A percentile compares a stretch with the other conserved stretches of the same genome.
Conservation (phyloP, 768 basidiomycete genomes). For the Lyophyllum atratum region DNA sequence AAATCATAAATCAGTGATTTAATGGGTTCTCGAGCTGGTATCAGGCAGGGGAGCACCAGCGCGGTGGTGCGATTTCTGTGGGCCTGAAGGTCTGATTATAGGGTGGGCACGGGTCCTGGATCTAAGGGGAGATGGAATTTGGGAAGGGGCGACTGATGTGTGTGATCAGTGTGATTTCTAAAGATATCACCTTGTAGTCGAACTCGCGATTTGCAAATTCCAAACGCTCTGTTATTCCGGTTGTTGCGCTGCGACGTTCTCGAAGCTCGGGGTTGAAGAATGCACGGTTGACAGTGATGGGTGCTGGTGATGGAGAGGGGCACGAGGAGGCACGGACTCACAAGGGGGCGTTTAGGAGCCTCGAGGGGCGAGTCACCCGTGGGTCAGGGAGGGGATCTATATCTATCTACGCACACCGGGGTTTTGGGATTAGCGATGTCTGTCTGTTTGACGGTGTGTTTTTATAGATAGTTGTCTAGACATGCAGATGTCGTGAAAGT, state of each 20-base stretch:
- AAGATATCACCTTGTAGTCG: no score
- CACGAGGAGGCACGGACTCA: conserved; percentile 6
- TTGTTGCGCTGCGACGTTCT: background rate
- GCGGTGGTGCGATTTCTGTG: background rate
- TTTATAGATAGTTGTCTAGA: background rate
- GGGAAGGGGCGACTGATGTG: background rate
- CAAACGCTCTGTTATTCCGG: background rate
- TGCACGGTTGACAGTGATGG: background rate
- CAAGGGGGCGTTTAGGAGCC: background rate
- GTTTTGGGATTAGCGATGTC: background rate
- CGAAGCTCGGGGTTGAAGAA: background rate
- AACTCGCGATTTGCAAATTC: background rate
- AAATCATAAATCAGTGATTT: background rate
- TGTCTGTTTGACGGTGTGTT: background rate
- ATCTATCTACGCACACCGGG: background rate
- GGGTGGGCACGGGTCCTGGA: background rate
- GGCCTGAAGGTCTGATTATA: background rate
- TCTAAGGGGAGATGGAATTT: background rate
- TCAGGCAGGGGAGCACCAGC: background rate
- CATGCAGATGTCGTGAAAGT: background rate
- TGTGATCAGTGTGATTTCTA: no score
- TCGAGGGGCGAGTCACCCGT: background rate
- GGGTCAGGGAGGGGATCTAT: background rate
- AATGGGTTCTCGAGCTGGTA: background rate
- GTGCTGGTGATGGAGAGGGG: background rate